Conservation (phyloP, 139 green algal genomes). For the Spirogloea muscicola region DNA sequence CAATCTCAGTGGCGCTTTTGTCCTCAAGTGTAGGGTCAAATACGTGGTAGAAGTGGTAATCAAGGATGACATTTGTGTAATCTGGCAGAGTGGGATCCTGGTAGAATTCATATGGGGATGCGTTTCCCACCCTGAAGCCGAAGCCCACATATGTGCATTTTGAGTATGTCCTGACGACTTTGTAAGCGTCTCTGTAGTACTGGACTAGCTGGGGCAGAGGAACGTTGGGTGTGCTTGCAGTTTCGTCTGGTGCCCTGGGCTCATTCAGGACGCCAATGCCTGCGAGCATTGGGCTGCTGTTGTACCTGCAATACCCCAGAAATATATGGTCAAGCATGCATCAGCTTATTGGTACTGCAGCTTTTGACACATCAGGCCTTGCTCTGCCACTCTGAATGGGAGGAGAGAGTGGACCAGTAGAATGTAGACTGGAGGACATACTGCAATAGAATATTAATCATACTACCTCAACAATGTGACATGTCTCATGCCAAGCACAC, state of each 20-base stretch:
- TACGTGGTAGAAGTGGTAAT: not conserved
- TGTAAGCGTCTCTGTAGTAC: not conserved
- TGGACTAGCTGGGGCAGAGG: not conserved
- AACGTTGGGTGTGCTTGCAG: not conserved
- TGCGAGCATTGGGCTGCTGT: constrained; percentile 2
- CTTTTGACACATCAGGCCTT: no score
- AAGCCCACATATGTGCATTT: not conserved
- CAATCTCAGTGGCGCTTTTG: not conserved
- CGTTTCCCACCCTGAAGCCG: not conserved
- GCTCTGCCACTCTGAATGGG: no score
- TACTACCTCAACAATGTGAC: no score
- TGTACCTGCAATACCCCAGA: constrained; percentile 1
- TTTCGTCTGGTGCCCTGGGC: no score
- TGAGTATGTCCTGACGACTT: constrained; percentile 4
- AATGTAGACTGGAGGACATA: no score
- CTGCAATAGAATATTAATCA: no score
- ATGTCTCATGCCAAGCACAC: no score
- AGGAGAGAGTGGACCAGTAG: no score
- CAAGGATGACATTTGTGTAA: not conserved
- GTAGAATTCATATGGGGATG: not conserved
- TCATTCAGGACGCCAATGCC: constrained; percentile 3
- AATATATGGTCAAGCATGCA: no score
- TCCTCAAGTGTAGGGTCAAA: not conserved
- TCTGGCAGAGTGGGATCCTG: not conserved
- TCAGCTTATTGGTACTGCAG: no score